These are phyloP conservation scores for Populus tomentosa DNA, from an alignment of 441 rosid genomes.

Conservation along the genomic window DNA sequence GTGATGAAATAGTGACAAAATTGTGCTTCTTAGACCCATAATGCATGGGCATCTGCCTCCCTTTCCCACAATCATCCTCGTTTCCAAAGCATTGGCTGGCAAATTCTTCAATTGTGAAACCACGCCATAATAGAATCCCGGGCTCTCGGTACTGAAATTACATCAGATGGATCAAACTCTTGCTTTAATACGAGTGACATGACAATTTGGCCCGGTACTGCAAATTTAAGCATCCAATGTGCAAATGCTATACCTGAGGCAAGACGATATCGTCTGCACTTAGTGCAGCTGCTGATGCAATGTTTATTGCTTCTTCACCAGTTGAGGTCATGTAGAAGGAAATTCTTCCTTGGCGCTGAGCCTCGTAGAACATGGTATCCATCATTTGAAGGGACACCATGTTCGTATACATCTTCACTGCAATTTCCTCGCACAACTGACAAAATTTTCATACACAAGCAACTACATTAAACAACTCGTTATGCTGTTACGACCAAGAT, in stretches of 20 bases:
- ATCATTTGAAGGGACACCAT: conserved; percentile 85
- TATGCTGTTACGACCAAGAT: background rate
- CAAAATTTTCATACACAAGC: background rate
- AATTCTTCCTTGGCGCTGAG: conserved; percentile 89
- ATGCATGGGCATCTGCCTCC: conserved; percentile 93
- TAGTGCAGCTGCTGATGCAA: conserved; percentile 91
- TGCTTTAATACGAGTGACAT: background rate
- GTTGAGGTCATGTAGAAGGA: conserved; percentile 68
- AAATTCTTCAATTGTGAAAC: conserved; percentile 78
- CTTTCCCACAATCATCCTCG: conserved; percentile 66
- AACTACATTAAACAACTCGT: background rate
- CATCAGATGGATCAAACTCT: background rate
- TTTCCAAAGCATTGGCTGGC: conserved; percentile 84
- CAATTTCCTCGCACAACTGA: conserved; percentile 57
- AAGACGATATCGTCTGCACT: conserved; percentile 49
- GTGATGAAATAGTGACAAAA: conserved; percentile 73
- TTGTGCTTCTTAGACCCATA: conserved; percentile 84
- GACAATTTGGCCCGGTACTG: background rate
- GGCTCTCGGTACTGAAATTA: conserved; percentile 76
- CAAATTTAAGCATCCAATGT: background rate
- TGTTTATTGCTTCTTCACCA: conserved; percentile 90
- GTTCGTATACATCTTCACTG: conserved; percentile 53
- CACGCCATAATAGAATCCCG: conserved; percentile 81
- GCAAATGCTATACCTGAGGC: conserved; percentile 53
- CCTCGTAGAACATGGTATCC: conserved; percentile 76